Evolutionary conservation across 2,329 filamentous ascomycete species (phyloP), one percentile per base, ranked within the genome.

Genomic region (Colletotrichum orbiculare): DNA sequence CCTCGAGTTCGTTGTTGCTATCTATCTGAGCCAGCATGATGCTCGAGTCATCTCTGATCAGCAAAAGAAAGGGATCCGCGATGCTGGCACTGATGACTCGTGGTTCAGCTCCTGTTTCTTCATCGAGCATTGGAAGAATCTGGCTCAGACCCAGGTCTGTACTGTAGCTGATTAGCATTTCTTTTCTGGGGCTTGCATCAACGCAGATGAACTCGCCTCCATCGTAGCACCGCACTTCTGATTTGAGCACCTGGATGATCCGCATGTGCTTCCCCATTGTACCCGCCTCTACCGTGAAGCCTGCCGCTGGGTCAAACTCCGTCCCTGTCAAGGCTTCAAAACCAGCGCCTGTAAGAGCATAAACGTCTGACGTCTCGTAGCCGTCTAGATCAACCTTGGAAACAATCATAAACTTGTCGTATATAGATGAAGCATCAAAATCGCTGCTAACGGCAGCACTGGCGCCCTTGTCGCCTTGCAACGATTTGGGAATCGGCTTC

Each of bases 71-170:
- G 0, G 93, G 93, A 70, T 98, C 95, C 17, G 87, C 87, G 71
- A 98, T 94, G 74, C 92, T 96, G 42, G 92, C 91, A 72, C 89
- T 91, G 49, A 94, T 81, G 46, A 96, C 90, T 57, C 90, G 86
- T 5, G 93, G 90, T 71, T 97, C 93, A 17, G 87, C 89, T 11
- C 91, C 94, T 0, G 90, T 94, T 69, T 96, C 92, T 71, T 97
- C 96, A 71, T 98, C 96, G 67, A 93, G 87, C 86, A 98, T 93
- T 1, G 94, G 93, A 54, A 97, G 85, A 59, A 99, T 98, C 73
- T 98, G 95, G 49, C 90, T 90, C 57, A 99, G 85, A 10, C 91
- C 92, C 64, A 99, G 86, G 76, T 97, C 93, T 93, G 72, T 25
- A 25, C 52, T 54, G 2, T 3, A 37, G 8, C 47, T 38, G 12